A percentile compares a stretch with the other conserved stretches of the same genome.
Evolutionary conservation across 2,329 filamentous ascomycete genomes (phyloP).

Genomic region (Xylariaceae sp.): DNA sequence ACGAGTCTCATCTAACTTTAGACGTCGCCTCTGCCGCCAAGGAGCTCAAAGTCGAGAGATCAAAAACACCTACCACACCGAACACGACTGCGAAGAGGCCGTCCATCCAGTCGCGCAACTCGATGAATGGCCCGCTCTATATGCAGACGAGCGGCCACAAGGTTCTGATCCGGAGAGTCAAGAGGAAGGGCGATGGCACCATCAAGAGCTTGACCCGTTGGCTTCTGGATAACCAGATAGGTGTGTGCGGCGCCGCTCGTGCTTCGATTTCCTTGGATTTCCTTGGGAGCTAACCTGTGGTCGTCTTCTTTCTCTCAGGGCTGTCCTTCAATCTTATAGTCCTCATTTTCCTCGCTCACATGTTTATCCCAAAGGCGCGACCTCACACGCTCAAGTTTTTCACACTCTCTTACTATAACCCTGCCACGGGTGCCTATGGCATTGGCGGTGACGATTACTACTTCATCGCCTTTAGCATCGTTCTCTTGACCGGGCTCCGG

Average conservation of each 20-base stretch:
- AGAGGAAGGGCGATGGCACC: conserved; percentile 57
- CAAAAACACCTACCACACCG: conserved; percentile 21
- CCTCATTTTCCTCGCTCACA: conserved; percentile 75
- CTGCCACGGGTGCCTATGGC: conserved; percentile 61
- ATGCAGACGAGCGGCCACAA: conserved; percentile 50
- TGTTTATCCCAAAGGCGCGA: conserved; percentile 74
- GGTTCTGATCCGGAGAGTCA: conserved; percentile 51
- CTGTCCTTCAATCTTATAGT: conserved; percentile 81
- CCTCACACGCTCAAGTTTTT: conserved; percentile 83
- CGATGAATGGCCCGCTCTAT: conserved; percentile 53
- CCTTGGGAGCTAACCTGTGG: conserved; percentile 16
- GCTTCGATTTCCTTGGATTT: background rate
- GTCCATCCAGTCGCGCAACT: conserved; percentile 28
- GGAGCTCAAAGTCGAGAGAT: conserved; percentile 23
- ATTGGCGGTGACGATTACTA: conserved; percentile 75
- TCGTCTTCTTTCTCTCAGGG: conserved; percentile 50
- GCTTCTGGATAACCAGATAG: conserved; percentile 75
- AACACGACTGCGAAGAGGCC: conserved; percentile 30
- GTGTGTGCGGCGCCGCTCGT: conserved; percentile 39
- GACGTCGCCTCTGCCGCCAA: conserved; percentile 10
- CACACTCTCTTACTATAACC: conserved; percentile 76
- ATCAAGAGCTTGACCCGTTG: conserved; percentile 58
- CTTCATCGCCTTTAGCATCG: conserved; percentile 70
- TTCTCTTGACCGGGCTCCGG: conserved; percentile 81
- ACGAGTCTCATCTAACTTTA: conserved; percentile 10